These are phyloP conservation scores for Yamadazyma atmosphaerica DNA, from an alignment of 1,139 yeast genomes.

Conservation along the genomic window DNA sequence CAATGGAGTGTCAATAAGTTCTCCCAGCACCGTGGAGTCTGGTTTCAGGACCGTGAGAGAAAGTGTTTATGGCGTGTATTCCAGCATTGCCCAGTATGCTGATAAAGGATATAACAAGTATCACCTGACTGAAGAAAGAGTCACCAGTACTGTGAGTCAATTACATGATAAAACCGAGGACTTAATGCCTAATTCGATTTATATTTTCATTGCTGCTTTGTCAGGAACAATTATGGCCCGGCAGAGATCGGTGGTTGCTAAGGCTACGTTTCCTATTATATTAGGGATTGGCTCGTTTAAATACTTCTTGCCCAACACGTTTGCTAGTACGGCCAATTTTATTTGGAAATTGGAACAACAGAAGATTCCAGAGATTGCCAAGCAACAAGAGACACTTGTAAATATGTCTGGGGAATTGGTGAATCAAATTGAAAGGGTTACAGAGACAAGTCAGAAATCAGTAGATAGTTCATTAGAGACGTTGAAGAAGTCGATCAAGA, in stretches of 20 bases:
- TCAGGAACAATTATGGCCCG: slow-evolving; percentile 83
- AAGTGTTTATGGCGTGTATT: slow-evolving; percentile 17
- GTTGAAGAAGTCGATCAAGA: slow-evolving; percentile 52
- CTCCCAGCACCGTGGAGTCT: slow-evolving; percentile 50
- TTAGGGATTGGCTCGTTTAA: slow-evolving; percentile 72
- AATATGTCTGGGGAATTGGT: slow-evolving; percentile 48
- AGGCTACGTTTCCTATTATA: slow-evolving; percentile 60
- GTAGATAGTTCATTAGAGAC: slow-evolving; percentile 41
- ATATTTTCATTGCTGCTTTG: slow-evolving; percentile 70
- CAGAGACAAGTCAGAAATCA: slow-evolving; percentile 39
- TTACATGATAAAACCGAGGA: slow-evolving; percentile 75
- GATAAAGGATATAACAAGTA: slow-evolving; percentile 48
- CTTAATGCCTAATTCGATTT: slow-evolving; percentile 72
- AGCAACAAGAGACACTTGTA: slow-evolving; percentile 56
- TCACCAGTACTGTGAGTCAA: slow-evolving; percentile 65
- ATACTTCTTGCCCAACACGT: slow-evolving; percentile 78
- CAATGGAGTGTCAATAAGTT: slow-evolving; percentile 59
- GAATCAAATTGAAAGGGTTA: slow-evolving; percentile 38
- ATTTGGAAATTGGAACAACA: slow-evolving; percentile 67
- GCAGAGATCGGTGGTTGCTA: slow-evolving; percentile 60
- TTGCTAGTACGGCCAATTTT: slow-evolving; percentile 59
- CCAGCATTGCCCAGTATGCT: slow-evolving; percentile 21
- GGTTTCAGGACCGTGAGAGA: slow-evolving; percentile 50
- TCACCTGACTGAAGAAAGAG: slow-evolving; percentile 62
- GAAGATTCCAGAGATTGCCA: slow-evolving; percentile 65